Conservation (phyloP, 306 rosid species). For the Ochetophila trinervis region DNA sequence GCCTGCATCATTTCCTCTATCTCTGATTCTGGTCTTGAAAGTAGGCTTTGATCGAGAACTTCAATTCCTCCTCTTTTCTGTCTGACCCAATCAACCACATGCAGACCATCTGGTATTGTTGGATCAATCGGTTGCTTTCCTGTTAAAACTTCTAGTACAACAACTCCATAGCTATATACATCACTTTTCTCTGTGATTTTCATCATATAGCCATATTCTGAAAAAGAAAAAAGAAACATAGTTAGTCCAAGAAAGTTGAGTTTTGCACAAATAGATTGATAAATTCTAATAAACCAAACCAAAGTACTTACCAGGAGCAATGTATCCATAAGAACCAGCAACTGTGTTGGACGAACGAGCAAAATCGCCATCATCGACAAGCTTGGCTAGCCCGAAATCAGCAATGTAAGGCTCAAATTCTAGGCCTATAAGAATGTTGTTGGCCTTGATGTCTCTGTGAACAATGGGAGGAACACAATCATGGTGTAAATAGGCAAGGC, state of each 20-base stretch:
- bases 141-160: conserved; percentile 74
- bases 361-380: conserved; percentile 76
- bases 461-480: conserved; percentile 96
- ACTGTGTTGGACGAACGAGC: conserved; percentile 82
- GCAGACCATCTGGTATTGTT: conserved; percentile 82
- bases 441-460: conserved; percentile 95
- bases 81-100: conserved; percentile 93
- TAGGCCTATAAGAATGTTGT: conserved; percentile 92
- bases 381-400: conserved; percentile 94
- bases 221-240: conserved; percentile 8
- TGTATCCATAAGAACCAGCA: conserved; percentile 97
- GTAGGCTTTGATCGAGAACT: conserved; percentile 65
- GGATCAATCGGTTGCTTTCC: conserved; percentile 99
- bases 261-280: background rate
- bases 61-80: conserved; percentile 54
- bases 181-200: conserved; percentile 75
- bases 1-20: conserved; percentile 86
- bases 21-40: conserved; percentile 73
- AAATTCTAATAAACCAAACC: background rate
- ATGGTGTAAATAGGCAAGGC: conserved; percentile 90
- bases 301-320: conserved; percentile 76
- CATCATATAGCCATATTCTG: conserved; percentile 95
- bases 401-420: conserved; percentile 93
- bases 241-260: conserved; percentile 10
- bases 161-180: conserved; percentile 84